These are phyloP conservation scores for Umbilicaria muhlenbergii DNA, from an alignment of 495 filamentous ascomycete genomes.

Conservation along the genomic window DNA sequence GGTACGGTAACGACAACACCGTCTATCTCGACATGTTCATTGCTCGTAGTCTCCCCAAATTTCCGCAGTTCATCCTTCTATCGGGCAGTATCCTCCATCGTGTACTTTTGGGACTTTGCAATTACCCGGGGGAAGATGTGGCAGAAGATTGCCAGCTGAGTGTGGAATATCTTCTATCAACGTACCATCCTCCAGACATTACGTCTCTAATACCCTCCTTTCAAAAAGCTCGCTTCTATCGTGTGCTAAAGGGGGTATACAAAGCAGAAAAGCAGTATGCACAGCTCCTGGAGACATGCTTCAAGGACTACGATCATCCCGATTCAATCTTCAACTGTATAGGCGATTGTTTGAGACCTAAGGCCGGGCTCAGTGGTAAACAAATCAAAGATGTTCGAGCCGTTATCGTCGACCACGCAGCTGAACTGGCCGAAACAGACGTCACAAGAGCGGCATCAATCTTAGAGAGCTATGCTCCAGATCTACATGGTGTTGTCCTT, in stretches of 20 bases:
- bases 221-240: slow-evolving; percentile 68
- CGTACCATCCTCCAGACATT: slow-evolving; percentile 80
- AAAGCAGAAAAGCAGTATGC: slow-evolving; percentile 65
- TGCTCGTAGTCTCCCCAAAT: slow-evolving; percentile 89
- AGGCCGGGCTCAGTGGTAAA: slow-evolving; percentile 51
- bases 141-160: slow-evolving; percentile 92
- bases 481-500: slow-evolving; percentile 58
- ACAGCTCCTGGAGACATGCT: slow-evolving; percentile 62
- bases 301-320: slow-evolving; percentile 68
- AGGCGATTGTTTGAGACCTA: slow-evolving; percentile 60
- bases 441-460: slow-evolving; percentile 50
- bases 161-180: slow-evolving; percentile 82
- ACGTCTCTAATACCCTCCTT: slow-evolving; percentile 60
- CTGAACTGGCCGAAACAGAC: slow-evolving; percentile 54
- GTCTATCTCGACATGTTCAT: slow-evolving; percentile 98
- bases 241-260: slow-evolving; percentile 86
- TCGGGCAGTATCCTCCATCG: slow-evolving; percentile 71
- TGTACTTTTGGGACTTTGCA: slow-evolving; percentile 68
- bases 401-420: slow-evolving; percentile 53
- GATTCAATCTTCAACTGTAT: slow-evolving; percentile 64
- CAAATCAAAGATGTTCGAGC: slow-evolving; percentile 60
- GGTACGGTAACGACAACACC: slow-evolving; percentile 64
- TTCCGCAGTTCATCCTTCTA: slow-evolving; percentile 85
- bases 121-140: slow-evolving; percentile 64
- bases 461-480: slow-evolving; percentile 47